Percentiles rank a stretch among this genome's conserved stretches.
These are phyloP conservation scores for Rhizophagus sp. DNA, from an alignment of 192 early-diverging fungal genomes.

Conservation along the genomic window DNA sequence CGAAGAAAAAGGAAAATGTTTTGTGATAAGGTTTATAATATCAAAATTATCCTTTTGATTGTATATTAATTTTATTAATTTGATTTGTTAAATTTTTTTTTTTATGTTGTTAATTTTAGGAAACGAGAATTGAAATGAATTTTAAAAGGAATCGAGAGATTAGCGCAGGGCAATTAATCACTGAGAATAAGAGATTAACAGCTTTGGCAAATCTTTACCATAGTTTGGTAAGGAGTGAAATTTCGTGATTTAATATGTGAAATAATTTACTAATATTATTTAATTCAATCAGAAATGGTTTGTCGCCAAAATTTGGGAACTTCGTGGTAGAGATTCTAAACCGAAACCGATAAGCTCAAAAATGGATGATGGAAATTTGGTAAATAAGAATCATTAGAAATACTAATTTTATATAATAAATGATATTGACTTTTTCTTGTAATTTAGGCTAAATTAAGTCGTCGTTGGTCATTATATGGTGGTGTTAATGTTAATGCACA, in stretches of 20 bases:
- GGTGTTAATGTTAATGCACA: not conserved
- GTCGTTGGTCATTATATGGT: conserved; percentile 25
- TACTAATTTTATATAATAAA: too few relatives aligned
- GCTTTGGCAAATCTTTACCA: conserved; percentile 77
- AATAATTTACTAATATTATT: conserved; percentile 30
- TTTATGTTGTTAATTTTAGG: conserved; percentile 42
- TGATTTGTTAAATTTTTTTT: not conserved
- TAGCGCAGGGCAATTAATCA: conserved; percentile 77
- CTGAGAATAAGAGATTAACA: conserved; percentile 77
- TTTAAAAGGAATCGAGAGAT: conserved; percentile 81
- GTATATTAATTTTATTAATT: too few relatives aligned
- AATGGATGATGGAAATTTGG: conserved; percentile 31
- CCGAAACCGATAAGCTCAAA: not conserved
- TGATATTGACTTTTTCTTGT: too few relatives aligned
- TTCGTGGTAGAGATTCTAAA: conserved; percentile 35
- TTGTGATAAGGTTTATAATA: conserved; percentile 11
- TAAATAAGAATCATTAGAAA: not conserved
- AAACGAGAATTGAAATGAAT: conserved; percentile 73
- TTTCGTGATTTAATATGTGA: conserved; percentile 32
- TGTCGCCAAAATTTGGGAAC: conserved; percentile 52
- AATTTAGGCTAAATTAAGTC: conserved; percentile 24
- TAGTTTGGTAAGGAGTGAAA: conserved; percentile 66
- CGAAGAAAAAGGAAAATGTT: not conserved
- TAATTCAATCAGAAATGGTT: conserved; percentile 64
- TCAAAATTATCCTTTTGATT: not conserved